Conservation (phyloP, 2,329 filamentous ascomycete species). For the Fusarium continuum region DNA sequence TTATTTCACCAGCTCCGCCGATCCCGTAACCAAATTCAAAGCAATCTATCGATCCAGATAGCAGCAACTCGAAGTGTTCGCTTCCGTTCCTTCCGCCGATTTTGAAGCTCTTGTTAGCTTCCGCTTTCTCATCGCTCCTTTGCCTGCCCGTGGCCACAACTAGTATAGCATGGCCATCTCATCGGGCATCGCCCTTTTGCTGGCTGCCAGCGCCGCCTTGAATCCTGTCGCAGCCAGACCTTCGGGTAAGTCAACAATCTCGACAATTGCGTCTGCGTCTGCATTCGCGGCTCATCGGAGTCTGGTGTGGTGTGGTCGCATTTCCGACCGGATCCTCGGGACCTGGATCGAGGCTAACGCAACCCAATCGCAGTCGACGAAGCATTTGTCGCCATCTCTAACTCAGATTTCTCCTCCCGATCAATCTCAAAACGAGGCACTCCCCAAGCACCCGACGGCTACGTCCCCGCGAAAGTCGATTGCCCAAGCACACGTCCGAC, state of each 20-base stretch:
- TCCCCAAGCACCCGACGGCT: conserved; percentile 60
- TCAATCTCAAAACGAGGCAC: conserved; percentile 42
- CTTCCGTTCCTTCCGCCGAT: conserved; percentile 1
- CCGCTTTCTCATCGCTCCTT: neutral
- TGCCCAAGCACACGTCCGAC: conserved; percentile 77
- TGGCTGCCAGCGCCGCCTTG: conserved; percentile 40
- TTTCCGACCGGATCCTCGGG: neutral
- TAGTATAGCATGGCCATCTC: conserved; percentile 42
- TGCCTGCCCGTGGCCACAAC: neutral
- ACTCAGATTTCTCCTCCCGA: conserved; percentile 22
- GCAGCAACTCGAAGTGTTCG: neutral
- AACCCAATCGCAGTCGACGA: conserved; percentile 27
- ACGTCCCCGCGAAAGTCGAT: conserved; percentile 72
- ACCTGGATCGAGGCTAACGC: conserved; percentile 19
- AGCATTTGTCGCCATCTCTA: conserved; percentile 26
- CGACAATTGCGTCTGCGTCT: neutral
- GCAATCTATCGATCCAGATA: conserved; percentile 9
- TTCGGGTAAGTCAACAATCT: conserved; percentile 25
- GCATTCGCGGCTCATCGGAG: neutral
- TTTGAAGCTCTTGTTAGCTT: conserved; percentile 3
- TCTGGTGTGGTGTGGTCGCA: neutral
- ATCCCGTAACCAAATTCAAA: neutral
- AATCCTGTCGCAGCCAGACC: conserved; percentile 32
- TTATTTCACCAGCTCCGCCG: neutral
- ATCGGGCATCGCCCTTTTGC: conserved; percentile 36